Evolutionary conservation across 2,329 filamentous ascomycete genomes (phyloP), one percentile per base, ranked within the genome.

Genomic region (Venturia effusa): DNA sequence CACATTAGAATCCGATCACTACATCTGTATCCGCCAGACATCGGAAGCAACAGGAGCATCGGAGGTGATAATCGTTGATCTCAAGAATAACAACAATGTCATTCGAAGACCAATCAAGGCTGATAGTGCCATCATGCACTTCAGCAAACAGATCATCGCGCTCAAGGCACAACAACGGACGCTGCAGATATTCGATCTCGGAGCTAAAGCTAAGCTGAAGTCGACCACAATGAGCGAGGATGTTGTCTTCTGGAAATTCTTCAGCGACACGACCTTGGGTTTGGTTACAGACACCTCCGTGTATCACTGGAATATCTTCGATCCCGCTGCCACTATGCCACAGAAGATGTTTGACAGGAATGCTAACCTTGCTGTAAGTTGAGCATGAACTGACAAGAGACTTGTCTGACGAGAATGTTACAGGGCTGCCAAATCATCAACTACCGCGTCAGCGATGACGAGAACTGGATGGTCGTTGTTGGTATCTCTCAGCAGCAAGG

Each of bases 81-180:
- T 99, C 74, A 97, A 97, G 79, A 95, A 97, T 79, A 87, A 87
- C 80, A 97, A 96, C 85, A 93, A 94, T 81, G 87, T 97, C 76
- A 94, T 91, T 71, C 88, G 90, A 72, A 86, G 93, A 74, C 91
- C 93, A 60, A 99, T 99, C 82, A 97, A 96, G 82, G 94, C 94
- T 73, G 94, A 99, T 80, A 97, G 92, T 85, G 94, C 95, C 71
- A 96, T 99, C 75, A 97, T 99, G 94, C 94, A 99, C 84, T 96
- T 91, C 90, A 88, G 84, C 71, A 90, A 88, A 75, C 91, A 96
- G 77, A 90, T 99, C 75, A 97, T 99, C 73, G 94, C 95, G 67
- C 84, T 99, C 70, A 96, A 96, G 80, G 93, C 94, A 60, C 91
- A 97, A 76, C 89, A 88, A 68, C 85, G 92, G 74, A 99, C 94